Evolutionary conservation across 768 basidiomycete genomes (phyloP).

Genomic region (Fibroporia radiculosa): DNA sequence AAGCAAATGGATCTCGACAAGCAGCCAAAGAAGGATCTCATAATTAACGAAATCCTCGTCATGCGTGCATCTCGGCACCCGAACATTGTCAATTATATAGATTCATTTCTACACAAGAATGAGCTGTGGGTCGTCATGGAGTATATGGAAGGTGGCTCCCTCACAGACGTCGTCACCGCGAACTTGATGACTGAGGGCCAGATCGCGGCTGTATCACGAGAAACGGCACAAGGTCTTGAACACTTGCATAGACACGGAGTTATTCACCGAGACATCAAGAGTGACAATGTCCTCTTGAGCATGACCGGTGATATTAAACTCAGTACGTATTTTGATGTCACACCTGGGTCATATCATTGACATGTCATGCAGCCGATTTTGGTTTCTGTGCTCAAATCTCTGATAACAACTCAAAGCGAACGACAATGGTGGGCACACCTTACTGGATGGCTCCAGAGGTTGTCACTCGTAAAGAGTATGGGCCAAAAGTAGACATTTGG

Average conservation of each 20-base stretch:
- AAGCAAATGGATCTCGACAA: slow-evolving; percentile 99
- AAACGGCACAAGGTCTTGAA: slow-evolving; percentile 87
- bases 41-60: slow-evolving; percentile 99
- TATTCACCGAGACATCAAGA: slow-evolving; percentile 99
- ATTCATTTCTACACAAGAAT: slow-evolving; percentile 96
- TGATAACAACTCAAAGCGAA: slow-evolving; percentile 83
- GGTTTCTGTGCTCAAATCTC: slow-evolving; percentile 99
- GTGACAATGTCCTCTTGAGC: slow-evolving; percentile 91
- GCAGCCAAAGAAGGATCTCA: slow-evolving; percentile 98
- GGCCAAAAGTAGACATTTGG: slow-evolving; percentile 98
- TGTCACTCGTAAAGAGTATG: slow-evolving; percentile 95
- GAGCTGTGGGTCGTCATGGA: slow-evolving; percentile 99
- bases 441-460: slow-evolving; percentile 99
- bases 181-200: slow-evolving; percentile 98
- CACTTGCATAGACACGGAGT: slow-evolving; percentile 95
- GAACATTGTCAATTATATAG: slow-evolving; percentile 99
- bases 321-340: slow-evolving; percentile 49
- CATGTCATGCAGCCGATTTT: slow-evolving; percentile 68
- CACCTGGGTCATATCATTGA: neutral
- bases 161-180: slow-evolving; percentile 93
- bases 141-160: slow-evolving; percentile 94
- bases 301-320: slow-evolving; percentile 96
- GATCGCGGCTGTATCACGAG: slow-evolving; percentile 92
- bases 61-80: slow-evolving; percentile 96
- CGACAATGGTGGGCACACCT: slow-evolving; percentile 97